Evolutionary conservation across 768 basidiomycete species (phyloP), one percentile per base, ranked within the genome.

Genomic region (Chalciporus pseudorubinellus): DNA sequence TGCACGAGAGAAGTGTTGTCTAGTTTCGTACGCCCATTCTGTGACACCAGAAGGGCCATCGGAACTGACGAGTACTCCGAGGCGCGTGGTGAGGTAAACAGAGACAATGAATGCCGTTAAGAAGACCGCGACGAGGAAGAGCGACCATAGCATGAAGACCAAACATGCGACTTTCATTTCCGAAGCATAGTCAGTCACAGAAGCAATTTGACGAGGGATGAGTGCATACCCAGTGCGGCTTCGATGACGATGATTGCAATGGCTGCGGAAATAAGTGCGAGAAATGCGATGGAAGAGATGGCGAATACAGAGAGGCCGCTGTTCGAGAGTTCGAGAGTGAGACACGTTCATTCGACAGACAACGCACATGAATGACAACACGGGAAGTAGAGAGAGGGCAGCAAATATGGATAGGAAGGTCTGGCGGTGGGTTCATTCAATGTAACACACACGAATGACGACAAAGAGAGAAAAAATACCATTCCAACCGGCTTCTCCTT

Each of bases 391-490:
- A 39, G 76, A 69, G 45, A 79, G 64, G 24, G 66, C 41, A 20
- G 61, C 61, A 39, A 77, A 75, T 51, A 74, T 64, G 9, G 70
- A 64, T 36, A 77, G 20, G 56, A 76, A 77, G 13, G 70, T 74
- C 77, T 79, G 53, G 29, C 18, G 39, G 20, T 44, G 46, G n/a
- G 2, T 36, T 59, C 45, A 51, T 41, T 46, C 33, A 42, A 10
- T 24, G 39, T 50, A 11, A 39, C 7, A 10, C 13, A 28, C 6
- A 16, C 12, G n/a, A n/a, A n/a, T n/a, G n/a, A n/a, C n/a, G 16
- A 13, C 16, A 33, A 29, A 19, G 29, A 22, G 24, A 5, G n/a
- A 26, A 42, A 19, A 39, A 21, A 42, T 48, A 68, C 67, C 66
- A 68, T 61, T 19, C 44, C 48, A 2, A 70, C 42, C 8, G 67